Evolutionary conservation across 2,329 filamentous ascomycete species (phyloP).

Genomic region (Eutypella sp.): DNA sequence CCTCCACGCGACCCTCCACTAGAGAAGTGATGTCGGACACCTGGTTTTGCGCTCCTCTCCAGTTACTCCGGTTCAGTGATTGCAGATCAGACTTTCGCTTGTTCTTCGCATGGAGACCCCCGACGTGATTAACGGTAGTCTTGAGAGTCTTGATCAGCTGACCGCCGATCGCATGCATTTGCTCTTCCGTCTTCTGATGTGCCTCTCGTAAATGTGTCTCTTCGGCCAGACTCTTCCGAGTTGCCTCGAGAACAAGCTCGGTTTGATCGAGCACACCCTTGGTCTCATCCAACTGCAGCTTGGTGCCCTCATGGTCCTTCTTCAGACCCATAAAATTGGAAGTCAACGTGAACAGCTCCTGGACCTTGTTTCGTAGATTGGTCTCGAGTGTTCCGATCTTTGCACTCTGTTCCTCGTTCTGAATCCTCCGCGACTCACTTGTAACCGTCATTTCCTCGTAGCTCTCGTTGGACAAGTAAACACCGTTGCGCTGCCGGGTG

Average conservation of each 20-base stretch:
- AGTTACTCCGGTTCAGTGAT: constrained; percentile 69
- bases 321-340: constrained; percentile 84
- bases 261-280: constrained; percentile 81
- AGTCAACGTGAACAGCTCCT: constrained; percentile 83
- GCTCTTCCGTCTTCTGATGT: constrained; percentile 77
- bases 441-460: constrained; percentile 90
- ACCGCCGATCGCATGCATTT: constrained; percentile 67
- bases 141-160: constrained; percentile 74
- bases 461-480: constrained; percentile 83
- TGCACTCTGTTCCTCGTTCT: constrained; percentile 86
- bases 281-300: constrained; percentile 68
- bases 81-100: constrained; percentile 81
- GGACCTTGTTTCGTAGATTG: constrained; percentile 87
- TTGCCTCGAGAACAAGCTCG: constrained; percentile 74
- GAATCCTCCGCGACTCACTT: constrained; percentile 85
- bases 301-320: constrained; percentile 80
- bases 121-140: constrained; percentile 74
- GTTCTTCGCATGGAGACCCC: constrained; percentile 80
- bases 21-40: constrained; percentile 72
- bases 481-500: constrained; percentile 87
- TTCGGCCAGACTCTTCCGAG: constrained; percentile 69
- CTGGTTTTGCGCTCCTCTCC: constrained; percentile 70
- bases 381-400: constrained; percentile 89
- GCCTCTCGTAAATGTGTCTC: constrained; percentile 77
- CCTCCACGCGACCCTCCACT: constrained; percentile 69